Evolutionary conservation across 1,284 basidiomycete genomes (phyloP).

Genomic region (Cryptococcus sp.): DNA sequence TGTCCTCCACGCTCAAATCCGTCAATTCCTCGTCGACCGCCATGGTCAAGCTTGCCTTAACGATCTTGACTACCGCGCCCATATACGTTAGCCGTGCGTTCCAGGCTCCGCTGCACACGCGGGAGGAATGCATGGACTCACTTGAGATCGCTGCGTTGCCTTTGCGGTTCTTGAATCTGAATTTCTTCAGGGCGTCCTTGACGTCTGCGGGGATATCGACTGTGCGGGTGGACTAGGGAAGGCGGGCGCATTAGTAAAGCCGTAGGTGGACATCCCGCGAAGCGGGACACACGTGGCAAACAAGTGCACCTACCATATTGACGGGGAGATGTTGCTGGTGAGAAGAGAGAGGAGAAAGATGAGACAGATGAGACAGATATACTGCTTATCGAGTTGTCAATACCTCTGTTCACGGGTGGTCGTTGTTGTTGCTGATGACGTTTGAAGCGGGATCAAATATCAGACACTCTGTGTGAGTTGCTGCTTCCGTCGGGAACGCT

Average conservation of each 20-base stretch:
- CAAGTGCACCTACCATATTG: background rate
- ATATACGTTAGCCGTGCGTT: background rate
- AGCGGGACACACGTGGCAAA: background rate
- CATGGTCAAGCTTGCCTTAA: constrained; percentile 75
- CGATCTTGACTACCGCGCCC: constrained; percentile 67
- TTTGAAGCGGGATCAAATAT: too few relatives aligned
- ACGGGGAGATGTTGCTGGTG: background rate
- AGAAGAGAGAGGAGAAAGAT: too few relatives aligned
- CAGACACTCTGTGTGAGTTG: too few relatives aligned
- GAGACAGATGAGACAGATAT: too few relatives aligned
- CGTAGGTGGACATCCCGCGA: background rate
- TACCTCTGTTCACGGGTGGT: too few relatives aligned
- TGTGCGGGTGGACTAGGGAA: constrained; percentile 52
- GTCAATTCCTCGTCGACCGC: constrained; percentile 78
- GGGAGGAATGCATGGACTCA: too few relatives aligned
- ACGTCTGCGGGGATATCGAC: constrained; percentile 79
- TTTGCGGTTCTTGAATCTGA: constrained; percentile 69
- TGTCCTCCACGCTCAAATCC: constrained; percentile 72
- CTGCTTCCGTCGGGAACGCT: too few relatives aligned
- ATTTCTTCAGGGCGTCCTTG: constrained; percentile 75
- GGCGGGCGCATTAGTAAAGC: too few relatives aligned
- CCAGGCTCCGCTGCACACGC: too few relatives aligned
- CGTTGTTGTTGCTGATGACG: too few relatives aligned
- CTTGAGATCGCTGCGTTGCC: constrained; percentile 72
- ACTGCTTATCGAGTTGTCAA: too few relatives aligned